Evolutionary conservation across 495 filamentous ascomycete genomes (phyloP).

Genomic region (Lasiosphaeria ovina): DNA sequence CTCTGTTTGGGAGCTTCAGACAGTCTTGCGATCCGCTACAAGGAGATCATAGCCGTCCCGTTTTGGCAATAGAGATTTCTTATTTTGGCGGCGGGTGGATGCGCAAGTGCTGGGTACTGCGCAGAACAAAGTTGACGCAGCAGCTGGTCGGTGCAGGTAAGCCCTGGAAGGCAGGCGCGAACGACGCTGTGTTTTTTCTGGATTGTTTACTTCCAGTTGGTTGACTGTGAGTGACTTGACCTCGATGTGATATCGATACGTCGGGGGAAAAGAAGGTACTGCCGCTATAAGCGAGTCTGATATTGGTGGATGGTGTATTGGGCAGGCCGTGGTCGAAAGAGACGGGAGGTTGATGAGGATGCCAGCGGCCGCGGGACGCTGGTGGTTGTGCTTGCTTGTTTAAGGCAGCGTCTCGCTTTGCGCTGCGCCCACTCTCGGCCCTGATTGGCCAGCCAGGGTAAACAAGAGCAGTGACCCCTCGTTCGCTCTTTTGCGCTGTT

Average conservation of each 20-base stretch:
- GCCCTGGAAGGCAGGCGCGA: not conserved
- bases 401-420: conserved; percentile 19
- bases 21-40: conserved; percentile 6
- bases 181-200: not conserved
- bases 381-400: conserved; percentile 24
- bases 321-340: not conserved
- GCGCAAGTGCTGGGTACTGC: not conserved
- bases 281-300: conserved; percentile 18
- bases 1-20: conserved; percentile 6
- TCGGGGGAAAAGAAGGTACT: not conserved
- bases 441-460: conserved; percentile 28
- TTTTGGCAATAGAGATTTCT: not conserved
- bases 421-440: conserved; percentile 1
- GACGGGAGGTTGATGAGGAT: not conserved
- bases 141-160: too few species aligned
- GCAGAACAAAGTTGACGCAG: not conserved
- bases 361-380: not conserved
- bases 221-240: not conserved
- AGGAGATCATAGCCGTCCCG: conserved; percentile 11
- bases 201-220: not conserved
- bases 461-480: conserved; percentile 26
- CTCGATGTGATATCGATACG: conserved; percentile 5
- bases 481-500: conserved; percentile 12
- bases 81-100: not conserved
- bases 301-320: conserved; percentile 16